Percentiles rank a stretch among this genome's conserved stretches.
Conservation (phyloP, 192 early-diverging fungal genomes). For the Phycomyces nitens region DNA sequence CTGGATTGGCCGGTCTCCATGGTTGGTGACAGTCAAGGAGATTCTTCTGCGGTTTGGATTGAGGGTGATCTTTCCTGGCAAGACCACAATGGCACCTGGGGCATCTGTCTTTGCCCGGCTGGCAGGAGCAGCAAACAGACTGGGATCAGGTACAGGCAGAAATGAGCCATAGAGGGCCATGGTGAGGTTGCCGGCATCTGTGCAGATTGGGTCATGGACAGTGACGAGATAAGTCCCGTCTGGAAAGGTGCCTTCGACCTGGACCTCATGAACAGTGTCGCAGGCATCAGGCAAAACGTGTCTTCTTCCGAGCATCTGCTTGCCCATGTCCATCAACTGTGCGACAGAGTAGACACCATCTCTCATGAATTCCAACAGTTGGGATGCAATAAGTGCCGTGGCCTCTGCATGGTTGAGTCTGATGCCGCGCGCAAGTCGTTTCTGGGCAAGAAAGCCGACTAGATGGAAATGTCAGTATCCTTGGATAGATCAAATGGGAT, state of each 20-base stretch:
- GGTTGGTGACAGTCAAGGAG: slow-evolving; percentile 79
- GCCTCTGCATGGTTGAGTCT: slow-evolving; percentile 85
- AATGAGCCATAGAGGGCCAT: slow-evolving; percentile 89
- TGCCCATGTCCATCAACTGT: slow-evolving; percentile 83
- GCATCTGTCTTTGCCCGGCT: slow-evolving; percentile 28
- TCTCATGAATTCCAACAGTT: slow-evolving; percentile 84
- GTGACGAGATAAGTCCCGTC: slow-evolving; percentile 95
- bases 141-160: slow-evolving; percentile 67
- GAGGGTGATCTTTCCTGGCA: slow-evolving; percentile 65
- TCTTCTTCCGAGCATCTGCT: slow-evolving; percentile 80
- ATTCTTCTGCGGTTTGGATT: slow-evolving; percentile 73
- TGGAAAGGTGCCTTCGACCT: slow-evolving; percentile 88
- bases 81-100: slow-evolving; percentile 68
- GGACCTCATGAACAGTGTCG: slow-evolving; percentile 73
- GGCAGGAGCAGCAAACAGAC: slow-evolving; percentile 46
- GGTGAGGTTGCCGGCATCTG: slow-evolving; percentile 74
- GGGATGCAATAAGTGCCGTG: slow-evolving; percentile 84
- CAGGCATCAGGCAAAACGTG: slow-evolving; percentile 77
- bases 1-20: slow-evolving; percentile 92
- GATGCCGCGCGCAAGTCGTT: slow-evolving; percentile 83
- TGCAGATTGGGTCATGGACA: slow-evolving; percentile 86
- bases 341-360: slow-evolving; percentile 86
- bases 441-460: slow-evolving; percentile 86
- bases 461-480: no score
- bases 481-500: neutral